phyloP scores from a whole-genome alignment of 2,329 filamentous ascomycete genomes.

The Metarhizium robertsii region DNA sequence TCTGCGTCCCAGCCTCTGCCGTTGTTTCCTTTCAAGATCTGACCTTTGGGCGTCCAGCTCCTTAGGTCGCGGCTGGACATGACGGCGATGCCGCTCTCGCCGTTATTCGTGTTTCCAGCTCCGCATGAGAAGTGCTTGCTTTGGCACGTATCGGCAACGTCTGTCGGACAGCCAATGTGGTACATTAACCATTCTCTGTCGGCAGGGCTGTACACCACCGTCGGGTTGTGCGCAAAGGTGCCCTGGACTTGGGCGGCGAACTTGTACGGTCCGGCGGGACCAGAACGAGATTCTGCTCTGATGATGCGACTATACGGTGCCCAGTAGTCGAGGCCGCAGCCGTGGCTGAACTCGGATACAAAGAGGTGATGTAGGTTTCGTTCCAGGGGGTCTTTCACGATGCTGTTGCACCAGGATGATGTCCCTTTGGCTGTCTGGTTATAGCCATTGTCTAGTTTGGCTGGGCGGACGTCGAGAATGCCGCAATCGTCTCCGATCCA shows the following conservation, averaged over 20 bases:
- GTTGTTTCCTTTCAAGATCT: conserved; percentile 11
- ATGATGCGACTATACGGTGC: conserved; percentile 5
- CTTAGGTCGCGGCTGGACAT: conserved; percentile 10
- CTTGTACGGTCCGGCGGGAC: conserved; percentile 24
- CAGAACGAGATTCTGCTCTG: conserved; percentile 32
- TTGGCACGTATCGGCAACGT: conserved; percentile 5
- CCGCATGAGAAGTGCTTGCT: conserved; percentile 11
- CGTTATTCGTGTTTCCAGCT: conserved; percentile 12
- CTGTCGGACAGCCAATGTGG: conserved; percentile 25
- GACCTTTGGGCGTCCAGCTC: conserved; percentile 10
- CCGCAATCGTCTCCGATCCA: conserved; percentile 35
- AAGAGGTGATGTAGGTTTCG: conserved; percentile 32
- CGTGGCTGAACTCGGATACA: conserved; percentile 31
- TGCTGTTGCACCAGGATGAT: conserved; percentile 38
- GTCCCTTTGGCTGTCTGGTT: conserved; percentile 32
- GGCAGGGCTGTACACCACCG: conserved; percentile 31
- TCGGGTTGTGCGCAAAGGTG: conserved; percentile 37
- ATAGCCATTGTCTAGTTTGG: conserved; percentile 30
- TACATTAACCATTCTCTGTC: conserved; percentile 36
- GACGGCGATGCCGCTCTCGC: conserved; percentile 19
- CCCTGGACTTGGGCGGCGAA: conserved; percentile 29
- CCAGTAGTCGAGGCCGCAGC: conserved; percentile 38
- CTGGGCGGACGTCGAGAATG: conserved; percentile 32
- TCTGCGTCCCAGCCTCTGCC: conserved; percentile 12
- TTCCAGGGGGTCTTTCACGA: conserved; percentile 29